Conservation (phyloP, 768 basidiomycete genomes). For the Russula vinacea region DNA sequence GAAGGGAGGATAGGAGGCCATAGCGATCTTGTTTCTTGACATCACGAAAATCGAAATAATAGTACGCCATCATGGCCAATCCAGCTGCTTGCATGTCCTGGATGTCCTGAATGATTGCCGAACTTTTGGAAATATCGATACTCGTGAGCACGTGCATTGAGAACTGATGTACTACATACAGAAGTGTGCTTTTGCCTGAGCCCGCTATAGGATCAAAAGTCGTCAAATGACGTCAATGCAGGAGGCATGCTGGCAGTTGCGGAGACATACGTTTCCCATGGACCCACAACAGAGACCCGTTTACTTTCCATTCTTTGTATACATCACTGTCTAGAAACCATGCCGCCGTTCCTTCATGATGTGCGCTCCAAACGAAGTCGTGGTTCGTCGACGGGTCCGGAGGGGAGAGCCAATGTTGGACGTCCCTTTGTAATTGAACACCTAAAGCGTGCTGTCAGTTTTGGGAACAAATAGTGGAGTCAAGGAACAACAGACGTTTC, state of each 20-base stretch:
- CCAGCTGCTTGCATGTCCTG: not conserved
- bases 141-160: not conserved
- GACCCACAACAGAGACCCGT: too few relatives aligned
- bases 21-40: too few relatives aligned
- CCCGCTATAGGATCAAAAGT: too few relatives aligned
- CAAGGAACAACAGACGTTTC: not conserved
- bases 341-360: not conserved
- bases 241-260: too few relatives aligned
- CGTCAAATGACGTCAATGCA: too few relatives aligned
- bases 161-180: not conserved
- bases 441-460: too few relatives aligned
- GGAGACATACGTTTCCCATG: too few relatives aligned
- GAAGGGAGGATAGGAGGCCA: too few relatives aligned
- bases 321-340: not conserved
- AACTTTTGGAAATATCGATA: not conserved
- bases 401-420: conserved; percentile 3
- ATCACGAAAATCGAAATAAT: too few relatives aligned
- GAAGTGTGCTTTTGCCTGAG: not conserved
- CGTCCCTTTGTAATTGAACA: not conserved
- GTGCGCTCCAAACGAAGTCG: not conserved
- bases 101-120: conserved; percentile 8
- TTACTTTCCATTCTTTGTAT: too few relatives aligned
- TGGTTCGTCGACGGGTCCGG: not conserved
- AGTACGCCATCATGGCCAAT: too few relatives aligned
- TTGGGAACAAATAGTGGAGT: too few relatives aligned